These are phyloP conservation scores for Boletus tomentosulus DNA, from an alignment of 768 basidiomycete species.

Conservation along the genomic window DNA sequence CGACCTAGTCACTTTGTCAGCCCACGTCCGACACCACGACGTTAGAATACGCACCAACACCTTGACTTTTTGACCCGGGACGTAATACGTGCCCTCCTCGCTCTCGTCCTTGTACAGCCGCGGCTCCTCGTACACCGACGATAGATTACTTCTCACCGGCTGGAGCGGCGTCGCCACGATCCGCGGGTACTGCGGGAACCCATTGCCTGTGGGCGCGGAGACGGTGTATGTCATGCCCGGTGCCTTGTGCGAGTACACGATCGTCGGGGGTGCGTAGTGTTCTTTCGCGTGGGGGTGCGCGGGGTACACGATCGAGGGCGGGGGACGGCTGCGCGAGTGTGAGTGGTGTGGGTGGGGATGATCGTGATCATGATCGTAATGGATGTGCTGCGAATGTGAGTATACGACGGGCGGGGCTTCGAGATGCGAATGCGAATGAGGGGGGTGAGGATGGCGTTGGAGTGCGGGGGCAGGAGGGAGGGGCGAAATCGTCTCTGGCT, in stretches of 20 bases:
- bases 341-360: slow-evolving; percentile 32
- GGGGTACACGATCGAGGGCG: slow-evolving; percentile 60
- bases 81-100: slow-evolving; percentile 54
- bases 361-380: slow-evolving; percentile 29
- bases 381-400: slow-evolving; percentile 41
- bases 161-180: slow-evolving; percentile 41
- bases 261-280: slow-evolving; percentile 57
- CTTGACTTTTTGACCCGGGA: slow-evolving; percentile 72
- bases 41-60: slow-evolving; percentile 53
- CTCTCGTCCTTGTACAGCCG: slow-evolving; percentile 13
- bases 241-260: slow-evolving; percentile 50
- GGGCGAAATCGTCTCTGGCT: slow-evolving; percentile 33
- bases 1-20: slow-evolving; percentile 36
- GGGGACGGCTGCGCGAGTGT: slow-evolving; percentile 37
- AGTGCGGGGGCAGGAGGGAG: slow-evolving; percentile 22
- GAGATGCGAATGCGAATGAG: slow-evolving; percentile 9
- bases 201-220: slow-evolving; percentile 48
- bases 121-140: slow-evolving; percentile 38
- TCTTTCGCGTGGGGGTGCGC: slow-evolving; percentile 43
- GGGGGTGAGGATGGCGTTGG: slow-evolving; percentile 8
- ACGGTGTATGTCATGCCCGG: slow-evolving; percentile 69
- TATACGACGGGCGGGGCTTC: slow-evolving; percentile 30
- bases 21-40: slow-evolving; percentile 8
- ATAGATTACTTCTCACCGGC: slow-evolving; percentile 34
- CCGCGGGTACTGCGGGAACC: slow-evolving; percentile 38